Conservation (phyloP, 2,329 filamentous ascomycete species). For the Arthroderma sp. region DNA sequence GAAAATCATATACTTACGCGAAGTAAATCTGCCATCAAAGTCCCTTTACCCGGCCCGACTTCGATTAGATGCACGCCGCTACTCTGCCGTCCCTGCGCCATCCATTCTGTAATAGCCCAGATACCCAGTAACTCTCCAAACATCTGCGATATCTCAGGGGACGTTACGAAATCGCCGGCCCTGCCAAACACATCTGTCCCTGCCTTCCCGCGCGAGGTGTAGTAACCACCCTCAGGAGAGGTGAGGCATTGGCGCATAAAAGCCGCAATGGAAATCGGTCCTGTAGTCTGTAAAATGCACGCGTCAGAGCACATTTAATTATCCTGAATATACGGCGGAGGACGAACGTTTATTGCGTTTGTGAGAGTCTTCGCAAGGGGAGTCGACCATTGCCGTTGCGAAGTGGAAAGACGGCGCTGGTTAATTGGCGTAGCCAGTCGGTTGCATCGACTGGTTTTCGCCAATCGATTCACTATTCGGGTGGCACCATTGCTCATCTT, state of each 20-base stretch:
- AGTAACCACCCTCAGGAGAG: constrained; percentile 81
- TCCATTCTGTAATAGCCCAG: constrained; percentile 95
- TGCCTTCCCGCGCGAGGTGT: constrained; percentile 53
- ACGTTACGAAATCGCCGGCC: constrained; percentile 91
- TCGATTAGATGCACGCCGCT: constrained; percentile 80
- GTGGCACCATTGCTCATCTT: constrained; percentile 14
- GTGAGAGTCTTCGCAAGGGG: constrained; percentile 77
- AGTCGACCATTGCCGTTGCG: constrained; percentile 66
- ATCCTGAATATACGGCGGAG: not conserved
- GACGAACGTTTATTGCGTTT: constrained; percentile 66
- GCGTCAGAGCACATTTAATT: not conserved
- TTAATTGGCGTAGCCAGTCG: constrained; percentile 9
- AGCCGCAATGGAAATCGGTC: constrained; percentile 77
- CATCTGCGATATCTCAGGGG: constrained; percentile 91
- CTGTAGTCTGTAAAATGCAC: constrained; percentile 50
- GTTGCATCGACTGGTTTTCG: constrained; percentile 8
- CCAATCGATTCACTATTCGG: constrained; percentile 10
- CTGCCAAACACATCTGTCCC: constrained; percentile 79
- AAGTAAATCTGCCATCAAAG: constrained; percentile 92
- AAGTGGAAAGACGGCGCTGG: constrained; percentile 15
- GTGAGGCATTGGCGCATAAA: constrained; percentile 99
- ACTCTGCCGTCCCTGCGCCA: constrained; percentile 65
- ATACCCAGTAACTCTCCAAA: constrained; percentile 91
- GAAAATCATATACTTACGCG: constrained; percentile 45
- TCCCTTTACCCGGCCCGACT: constrained; percentile 84